Percentiles rank a stretch among this genome's conserved stretches.
phyloP scores from a whole-genome alignment of 73 alveolate genomes.

The Tetrahymena malaccensis region DNA sequence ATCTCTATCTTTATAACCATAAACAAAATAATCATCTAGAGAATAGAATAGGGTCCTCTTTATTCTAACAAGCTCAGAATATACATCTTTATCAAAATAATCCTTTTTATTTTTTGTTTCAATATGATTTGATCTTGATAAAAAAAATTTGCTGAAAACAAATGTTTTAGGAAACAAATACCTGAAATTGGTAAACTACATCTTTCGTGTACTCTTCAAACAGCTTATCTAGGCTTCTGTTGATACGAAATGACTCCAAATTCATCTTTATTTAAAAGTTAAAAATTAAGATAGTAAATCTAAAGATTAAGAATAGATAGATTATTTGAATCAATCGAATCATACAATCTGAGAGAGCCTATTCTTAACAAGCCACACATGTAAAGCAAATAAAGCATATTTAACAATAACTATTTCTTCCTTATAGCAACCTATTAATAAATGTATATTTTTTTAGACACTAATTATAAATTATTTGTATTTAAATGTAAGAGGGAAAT shows the following conservation, averaged over 20 bases:
- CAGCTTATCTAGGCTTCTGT: not conserved
- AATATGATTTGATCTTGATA: not conserved
- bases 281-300: not conserved
- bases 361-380: not conserved
- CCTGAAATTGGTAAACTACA: not conserved
- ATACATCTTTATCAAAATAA: not conserved
- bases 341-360: not conserved
- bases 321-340: not conserved
- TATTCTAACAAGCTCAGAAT: not conserved
- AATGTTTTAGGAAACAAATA: not conserved
- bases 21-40: not conserved
- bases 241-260: not conserved
- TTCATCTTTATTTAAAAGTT: not conserved
- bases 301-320: not conserved
- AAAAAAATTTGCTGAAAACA: too few relatives aligned
- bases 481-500: not conserved
- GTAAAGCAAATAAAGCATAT: not conserved
- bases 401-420: not conserved
- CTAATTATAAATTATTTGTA: not conserved
- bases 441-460: not conserved
- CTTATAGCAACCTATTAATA: not conserved
- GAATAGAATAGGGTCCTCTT: not conserved
- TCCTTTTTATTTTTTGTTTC: not conserved
- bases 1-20: not conserved
- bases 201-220: not conserved